These are phyloP conservation scores for Sporisorium scitamineum DNA, from an alignment of 1,284 basidiomycete species.

Conservation along the genomic window DNA sequence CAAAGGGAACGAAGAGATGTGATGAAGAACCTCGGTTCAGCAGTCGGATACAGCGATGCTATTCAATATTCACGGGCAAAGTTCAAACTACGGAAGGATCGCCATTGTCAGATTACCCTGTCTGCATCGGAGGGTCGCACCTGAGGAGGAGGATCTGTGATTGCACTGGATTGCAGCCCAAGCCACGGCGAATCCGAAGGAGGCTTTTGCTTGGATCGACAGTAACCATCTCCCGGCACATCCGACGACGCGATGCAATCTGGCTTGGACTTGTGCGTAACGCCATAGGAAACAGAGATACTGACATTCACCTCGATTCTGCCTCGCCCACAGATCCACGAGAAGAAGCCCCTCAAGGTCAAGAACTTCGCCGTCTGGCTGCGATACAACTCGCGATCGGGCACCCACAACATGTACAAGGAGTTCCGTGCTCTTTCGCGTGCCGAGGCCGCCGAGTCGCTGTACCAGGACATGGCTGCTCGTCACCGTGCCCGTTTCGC, in stretches of 20 bases:
- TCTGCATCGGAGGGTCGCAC: too few species aligned
- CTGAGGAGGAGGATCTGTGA: too few species aligned
- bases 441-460: conserved; percentile 92
- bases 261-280: background rate
- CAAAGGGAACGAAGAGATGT: background rate
- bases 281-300: background rate
- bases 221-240: background rate
- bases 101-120: too few species aligned
- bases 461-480: conserved; percentile 99
- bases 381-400: conserved; percentile 79
- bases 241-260: background rate
- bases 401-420: conserved; percentile 74
- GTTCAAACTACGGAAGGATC: too few species aligned
- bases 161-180: background rate
- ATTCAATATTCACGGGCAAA: too few species aligned
- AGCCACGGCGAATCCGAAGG: background rate
- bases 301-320: conserved; percentile 10
- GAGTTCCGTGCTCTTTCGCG: conserved; percentile 97
- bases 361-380: conserved; percentile 99
- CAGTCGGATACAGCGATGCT: too few species aligned
- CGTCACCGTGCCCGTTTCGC: conserved; percentile 99
- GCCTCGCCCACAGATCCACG: conserved; percentile 71
- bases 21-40: too few species aligned
- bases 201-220: background rate
- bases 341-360: conserved; percentile 96